phyloP scores from a whole-genome alignment of 805 yeast species.

The Blastobotrys parvus region DNA sequence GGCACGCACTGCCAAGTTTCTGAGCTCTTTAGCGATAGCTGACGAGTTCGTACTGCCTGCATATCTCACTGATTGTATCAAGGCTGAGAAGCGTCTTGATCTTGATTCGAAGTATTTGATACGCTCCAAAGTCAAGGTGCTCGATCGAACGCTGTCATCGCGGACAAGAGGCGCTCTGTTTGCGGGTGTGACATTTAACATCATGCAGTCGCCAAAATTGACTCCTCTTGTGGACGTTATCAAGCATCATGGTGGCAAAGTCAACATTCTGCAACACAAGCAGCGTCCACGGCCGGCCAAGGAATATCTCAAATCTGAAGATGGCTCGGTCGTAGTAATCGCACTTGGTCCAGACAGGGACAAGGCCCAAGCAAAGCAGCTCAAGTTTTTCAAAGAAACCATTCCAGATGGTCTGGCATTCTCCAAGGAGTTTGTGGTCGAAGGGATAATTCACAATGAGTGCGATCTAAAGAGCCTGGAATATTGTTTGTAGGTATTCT shows the following conservation, averaged over 20 bases:
- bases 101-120: conserved; percentile 1
- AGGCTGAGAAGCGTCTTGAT: conserved; percentile 7
- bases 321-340: neutral
- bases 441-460: neutral
- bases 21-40: conserved; percentile 55
- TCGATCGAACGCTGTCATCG: neutral
- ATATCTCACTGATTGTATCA: conserved; percentile 21
- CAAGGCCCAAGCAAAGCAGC: neutral
- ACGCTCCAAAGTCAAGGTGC: neutral
- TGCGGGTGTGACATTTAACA: neutral
- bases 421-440: neutral
- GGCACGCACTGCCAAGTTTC: conserved; percentile 81
- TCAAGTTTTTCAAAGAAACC: neutral
- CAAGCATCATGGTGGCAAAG: neutral
- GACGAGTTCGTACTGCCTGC: conserved; percentile 20
- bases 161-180: neutral
- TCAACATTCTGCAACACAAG: neutral
- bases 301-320: neutral
- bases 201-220: neutral
- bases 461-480: too few relatives aligned
- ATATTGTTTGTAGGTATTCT: too few relatives aligned
- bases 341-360: neutral
- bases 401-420: neutral
- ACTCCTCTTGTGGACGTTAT: neutral
- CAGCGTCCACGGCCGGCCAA: neutral